These are phyloP conservation scores for Acer campestre DNA, from an alignment of 345 rosid genomes.

Conservation along the genomic window DNA sequence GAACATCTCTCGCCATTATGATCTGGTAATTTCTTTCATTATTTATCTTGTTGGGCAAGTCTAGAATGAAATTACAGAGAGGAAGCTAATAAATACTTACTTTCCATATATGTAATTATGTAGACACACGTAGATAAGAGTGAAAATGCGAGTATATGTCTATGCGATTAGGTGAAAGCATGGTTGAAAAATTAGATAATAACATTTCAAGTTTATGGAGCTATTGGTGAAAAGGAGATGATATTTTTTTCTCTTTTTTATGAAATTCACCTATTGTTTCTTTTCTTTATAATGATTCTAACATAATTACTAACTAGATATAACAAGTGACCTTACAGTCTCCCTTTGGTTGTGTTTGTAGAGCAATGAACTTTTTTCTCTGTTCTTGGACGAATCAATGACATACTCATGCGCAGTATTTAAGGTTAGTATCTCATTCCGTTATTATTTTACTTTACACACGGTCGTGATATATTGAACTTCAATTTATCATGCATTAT, in stretches of 20 bases:
- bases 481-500: not conserved
- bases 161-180: not conserved
- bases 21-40: constrained; percentile 55
- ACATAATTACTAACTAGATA: not conserved
- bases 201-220: not conserved
- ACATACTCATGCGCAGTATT: constrained; percentile 83
- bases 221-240: not conserved
- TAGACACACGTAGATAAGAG: not conserved
- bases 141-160: not conserved
- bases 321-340: not conserved
- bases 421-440: constrained; percentile 47
- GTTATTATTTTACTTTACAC: not conserved
- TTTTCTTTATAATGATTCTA: not conserved
- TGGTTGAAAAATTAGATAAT: not conserved
- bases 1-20: constrained; percentile 88
- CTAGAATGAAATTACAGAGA: not conserved
- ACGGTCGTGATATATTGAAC: not conserved
- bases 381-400: constrained; percentile 91
- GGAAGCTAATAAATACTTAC: too few species aligned
- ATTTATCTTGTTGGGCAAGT: not conserved
- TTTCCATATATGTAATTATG: not conserved
- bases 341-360: constrained; percentile 24
- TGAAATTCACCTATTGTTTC: not conserved
- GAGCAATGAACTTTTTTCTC: constrained; percentile 82
- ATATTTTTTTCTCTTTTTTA: not conserved